Evolutionary conservation across 1,284 basidiomycete genomes (phyloP).

Genomic region (Phlebopus sp.): DNA sequence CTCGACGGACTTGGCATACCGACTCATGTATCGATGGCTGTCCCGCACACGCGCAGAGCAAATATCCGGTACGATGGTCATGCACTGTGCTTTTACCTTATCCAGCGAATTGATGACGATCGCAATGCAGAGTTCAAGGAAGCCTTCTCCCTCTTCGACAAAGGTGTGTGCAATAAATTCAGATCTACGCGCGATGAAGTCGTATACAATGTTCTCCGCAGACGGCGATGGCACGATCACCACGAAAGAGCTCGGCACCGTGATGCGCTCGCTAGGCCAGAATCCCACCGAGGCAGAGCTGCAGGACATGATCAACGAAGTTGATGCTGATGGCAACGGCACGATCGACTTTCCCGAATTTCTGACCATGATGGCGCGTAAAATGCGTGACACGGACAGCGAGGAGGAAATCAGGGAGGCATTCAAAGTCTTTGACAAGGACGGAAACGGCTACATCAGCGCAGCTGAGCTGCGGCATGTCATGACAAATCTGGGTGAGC

Average conservation of each 20-base stretch:
- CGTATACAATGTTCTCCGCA: constrained; percentile 28
- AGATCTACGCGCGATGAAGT: constrained; percentile 21
- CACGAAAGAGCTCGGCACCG: constrained; percentile 91
- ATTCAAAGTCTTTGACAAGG: constrained; percentile 84
- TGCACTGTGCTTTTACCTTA: constrained; percentile 17
- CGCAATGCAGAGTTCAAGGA: constrained; percentile 72
- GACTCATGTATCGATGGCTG: not conserved
- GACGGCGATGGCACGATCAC: constrained; percentile 98
- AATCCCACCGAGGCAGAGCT: constrained; percentile 96
- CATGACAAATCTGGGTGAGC: constrained; percentile 87
- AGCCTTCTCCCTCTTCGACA: constrained; percentile 93
- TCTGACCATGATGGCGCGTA: constrained; percentile 94
- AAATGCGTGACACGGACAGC: constrained; percentile 91
- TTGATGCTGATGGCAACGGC: constrained; percentile 77
- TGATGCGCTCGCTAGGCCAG: constrained; percentile 96
- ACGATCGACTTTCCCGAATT: constrained; percentile 97
- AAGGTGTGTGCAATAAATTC: constrained; percentile 55
- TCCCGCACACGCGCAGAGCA: constrained; percentile 44
- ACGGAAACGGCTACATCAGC: constrained; percentile 79
- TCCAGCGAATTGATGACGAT: constrained; percentile 18
- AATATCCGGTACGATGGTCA: constrained; percentile 56
- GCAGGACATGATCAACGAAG: constrained; percentile 96
- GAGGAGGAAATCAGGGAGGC: constrained; percentile 78
- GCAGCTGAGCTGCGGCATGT: constrained; percentile 85
- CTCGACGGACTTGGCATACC: not conserved